Evolutionary conservation across 352 stramenopile genomes (phyloP).

Genomic region (Aphanomyces astaci): DNA sequence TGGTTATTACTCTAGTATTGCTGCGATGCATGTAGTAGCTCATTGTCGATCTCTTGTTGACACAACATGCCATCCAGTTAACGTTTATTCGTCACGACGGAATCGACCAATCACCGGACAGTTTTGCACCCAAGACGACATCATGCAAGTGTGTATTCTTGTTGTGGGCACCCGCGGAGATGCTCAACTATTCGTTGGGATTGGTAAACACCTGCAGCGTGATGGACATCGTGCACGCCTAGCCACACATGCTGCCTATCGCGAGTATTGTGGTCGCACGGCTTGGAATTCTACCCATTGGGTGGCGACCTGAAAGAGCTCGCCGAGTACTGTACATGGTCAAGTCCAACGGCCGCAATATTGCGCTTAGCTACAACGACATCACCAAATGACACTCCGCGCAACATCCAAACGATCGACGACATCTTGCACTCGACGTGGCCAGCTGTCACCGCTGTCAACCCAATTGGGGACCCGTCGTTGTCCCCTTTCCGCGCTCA

Average conservation of each 20-base stretch:
- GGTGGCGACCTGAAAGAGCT: constrained; percentile 68
- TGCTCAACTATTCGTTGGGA: constrained; percentile 78
- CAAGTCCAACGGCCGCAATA: constrained; percentile 70
- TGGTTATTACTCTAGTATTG: too few relatives aligned
- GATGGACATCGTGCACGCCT: constrained; percentile 87
- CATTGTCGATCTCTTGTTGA: too few relatives aligned
- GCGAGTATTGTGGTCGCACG: constrained; percentile 65
- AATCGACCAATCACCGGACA: not conserved
- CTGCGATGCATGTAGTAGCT: too few relatives aligned
- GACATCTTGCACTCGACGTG: constrained; percentile 85
- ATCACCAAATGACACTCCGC: constrained; percentile 54
- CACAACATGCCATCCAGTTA: too few relatives aligned
- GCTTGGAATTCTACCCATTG: constrained; percentile 74
- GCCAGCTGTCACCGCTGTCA: constrained; percentile 68
- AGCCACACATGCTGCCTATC: constrained; percentile 84
- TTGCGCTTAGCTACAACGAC: constrained; percentile 54
- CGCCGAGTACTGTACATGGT: constrained; percentile 90
- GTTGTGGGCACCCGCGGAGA: constrained; percentile 85
- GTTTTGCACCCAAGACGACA: constrained; percentile 6
- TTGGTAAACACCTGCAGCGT: constrained; percentile 72
- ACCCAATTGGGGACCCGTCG: constrained; percentile 58
- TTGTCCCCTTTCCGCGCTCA: constrained; percentile 73
- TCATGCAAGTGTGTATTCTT: constrained; percentile 83
- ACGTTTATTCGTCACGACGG: too few relatives aligned
- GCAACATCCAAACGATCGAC: constrained; percentile 86